Evolutionary conservation across 345 rosid genomes (phyloP).

Genomic region (Odontarrhena argentea): DNA sequence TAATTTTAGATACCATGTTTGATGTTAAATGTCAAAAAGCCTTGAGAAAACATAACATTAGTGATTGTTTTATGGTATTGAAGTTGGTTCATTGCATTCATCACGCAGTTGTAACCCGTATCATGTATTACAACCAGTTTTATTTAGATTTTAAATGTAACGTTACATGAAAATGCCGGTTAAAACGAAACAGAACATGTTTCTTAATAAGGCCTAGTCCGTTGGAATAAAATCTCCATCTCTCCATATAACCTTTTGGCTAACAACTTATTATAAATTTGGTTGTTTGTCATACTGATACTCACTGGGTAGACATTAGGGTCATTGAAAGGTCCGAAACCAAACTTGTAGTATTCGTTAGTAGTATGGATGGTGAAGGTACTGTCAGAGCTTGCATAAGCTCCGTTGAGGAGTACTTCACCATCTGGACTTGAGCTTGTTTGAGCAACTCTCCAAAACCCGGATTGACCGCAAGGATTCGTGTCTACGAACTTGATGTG

Average conservation of each 20-base stretch:
- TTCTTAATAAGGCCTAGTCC: not conserved
- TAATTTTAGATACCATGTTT: too few species aligned
- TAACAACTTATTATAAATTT: not conserved
- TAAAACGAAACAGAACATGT: not conserved
- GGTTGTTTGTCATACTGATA: slow-evolving; percentile 22
- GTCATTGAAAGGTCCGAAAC: not conserved
- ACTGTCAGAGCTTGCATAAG: not conserved
- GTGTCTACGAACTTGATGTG: slow-evolving; percentile 13
- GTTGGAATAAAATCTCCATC: slow-evolving; percentile 32
- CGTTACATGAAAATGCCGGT: not conserved
- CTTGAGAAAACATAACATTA: too few species aligned
- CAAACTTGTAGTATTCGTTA: slow-evolving; percentile 23
- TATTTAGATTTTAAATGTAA: not conserved
- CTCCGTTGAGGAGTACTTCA: slow-evolving; percentile 24
- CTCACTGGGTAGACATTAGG: not conserved
- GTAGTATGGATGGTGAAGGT: slow-evolving; percentile 16
- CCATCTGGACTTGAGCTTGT: not conserved
- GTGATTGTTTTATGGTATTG: too few species aligned
- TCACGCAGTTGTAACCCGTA: too few species aligned
- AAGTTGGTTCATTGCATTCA: too few species aligned
- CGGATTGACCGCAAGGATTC: not conserved
- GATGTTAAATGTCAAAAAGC: too few species aligned
- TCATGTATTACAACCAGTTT: slow-evolving; percentile 14
- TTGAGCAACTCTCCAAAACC: slow-evolving; percentile 30
- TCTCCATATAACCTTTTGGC: slow-evolving; percentile 19